Evolutionary conservation across 805 yeast species (phyloP), one percentile per base, ranked within the genome.

Genomic region (Kluyveromyces lactis): DNA sequence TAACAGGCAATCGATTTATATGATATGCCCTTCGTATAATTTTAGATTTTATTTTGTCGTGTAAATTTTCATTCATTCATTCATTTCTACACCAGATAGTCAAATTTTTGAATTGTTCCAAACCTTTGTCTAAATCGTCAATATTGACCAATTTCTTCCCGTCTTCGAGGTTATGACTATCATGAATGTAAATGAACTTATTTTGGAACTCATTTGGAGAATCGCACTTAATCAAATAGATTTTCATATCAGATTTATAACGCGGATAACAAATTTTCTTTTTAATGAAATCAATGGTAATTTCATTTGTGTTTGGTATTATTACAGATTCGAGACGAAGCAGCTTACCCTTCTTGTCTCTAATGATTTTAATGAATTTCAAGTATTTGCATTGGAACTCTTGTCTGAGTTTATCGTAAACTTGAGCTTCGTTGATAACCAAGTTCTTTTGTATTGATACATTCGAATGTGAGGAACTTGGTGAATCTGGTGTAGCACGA

Each of bases 221-320:
- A n/a, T 34, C 37, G 17, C 37, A 34, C 24, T 34, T 34, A 4
- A 34, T 24, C 21, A 34, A 16, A 12, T 34, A 39, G 11, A 39
- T 21, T 24, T 39, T 39, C 31, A 33, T 39, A 24, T 39, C 33
- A 3, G 36, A 30, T 33, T 39, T 39, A 19, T 39, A 39, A 18
- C 42, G 30, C 9, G 42, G 42, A 39, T 39, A 39, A 23, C 42
- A 39, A 11, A 39, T 39, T 15, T 39, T 33, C 19, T 39, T 39
- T 33, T 39, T 39, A 13, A 39, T 39, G 18, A 30, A 33, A 16
- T 39, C 42, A 17, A 39, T 39, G 3, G 37, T 27, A 23, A 32
- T 33, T 9, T 33, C 28, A 11, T 17, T 27, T 6, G 33, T 23
- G 29, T 34, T 34, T 4, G 37, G 37, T 17, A 17, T 24, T 13